Evolutionary conservation across 1,284 basidiomycete species (phyloP).

Genomic region (Lignosus rhinocerotis): DNA sequence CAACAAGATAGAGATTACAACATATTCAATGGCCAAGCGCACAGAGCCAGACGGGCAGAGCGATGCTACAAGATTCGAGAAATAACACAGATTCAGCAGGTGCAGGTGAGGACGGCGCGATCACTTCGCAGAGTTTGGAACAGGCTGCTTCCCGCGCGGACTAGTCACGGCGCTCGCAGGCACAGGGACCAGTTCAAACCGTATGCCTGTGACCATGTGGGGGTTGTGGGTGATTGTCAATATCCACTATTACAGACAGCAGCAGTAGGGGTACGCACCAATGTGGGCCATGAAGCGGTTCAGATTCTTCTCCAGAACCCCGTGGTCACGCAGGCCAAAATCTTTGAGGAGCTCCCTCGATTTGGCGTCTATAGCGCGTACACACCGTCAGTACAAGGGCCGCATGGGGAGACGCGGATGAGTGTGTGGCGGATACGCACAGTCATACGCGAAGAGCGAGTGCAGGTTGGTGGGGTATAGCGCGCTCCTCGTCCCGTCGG

Average conservation of each 20-base stretch:
- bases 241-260: background rate
- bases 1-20: no score
- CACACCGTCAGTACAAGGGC: background rate
- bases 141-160: background rate
- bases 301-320: slow-evolving; percentile 43
- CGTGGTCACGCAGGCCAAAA: slow-evolving; percentile 46
- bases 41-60: no score
- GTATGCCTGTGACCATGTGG: background rate
- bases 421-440: slow-evolving; percentile 34
- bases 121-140: background rate
- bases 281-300: slow-evolving; percentile 57
- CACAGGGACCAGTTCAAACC: slow-evolving; percentile 4
- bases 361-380: slow-evolving; percentile 34
- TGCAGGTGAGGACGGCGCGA: no score
- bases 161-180: background rate
- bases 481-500: slow-evolving; percentile 46
- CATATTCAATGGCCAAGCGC: no score
- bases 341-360: slow-evolving; percentile 43
- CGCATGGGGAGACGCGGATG: background rate
- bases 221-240: no score
- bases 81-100: background rate
- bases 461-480: slow-evolving; percentile 50
- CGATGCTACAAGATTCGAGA: background rate
- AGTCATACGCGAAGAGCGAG: slow-evolving; percentile 50
- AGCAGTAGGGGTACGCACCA: slow-evolving; percentile 36